These are phyloP conservation scores for Aspergillus luchuensis DNA, from an alignment of 2,329 filamentous ascomycete species.

Conservation along the genomic window DNA sequence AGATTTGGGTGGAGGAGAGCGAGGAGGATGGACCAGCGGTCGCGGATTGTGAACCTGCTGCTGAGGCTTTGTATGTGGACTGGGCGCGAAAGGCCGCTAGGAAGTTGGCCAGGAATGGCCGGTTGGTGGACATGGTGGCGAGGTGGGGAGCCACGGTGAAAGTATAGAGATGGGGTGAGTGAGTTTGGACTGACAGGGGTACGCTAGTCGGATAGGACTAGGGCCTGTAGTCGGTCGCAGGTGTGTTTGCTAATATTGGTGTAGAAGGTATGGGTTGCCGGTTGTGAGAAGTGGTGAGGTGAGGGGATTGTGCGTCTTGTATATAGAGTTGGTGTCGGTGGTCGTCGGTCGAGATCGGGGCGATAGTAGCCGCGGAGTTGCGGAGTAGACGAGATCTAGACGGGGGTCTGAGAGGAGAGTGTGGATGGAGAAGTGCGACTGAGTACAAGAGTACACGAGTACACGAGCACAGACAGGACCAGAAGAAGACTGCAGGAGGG, in stretches of 20 bases:
- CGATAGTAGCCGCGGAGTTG: constrained; percentile 6
- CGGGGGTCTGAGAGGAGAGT: neutral
- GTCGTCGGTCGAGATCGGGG: constrained; percentile 5
- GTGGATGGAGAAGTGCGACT: neutral
- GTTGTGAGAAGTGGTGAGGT: neutral
- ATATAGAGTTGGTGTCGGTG: neutral
- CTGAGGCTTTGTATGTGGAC: constrained; percentile 60
- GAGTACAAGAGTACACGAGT: neutral
- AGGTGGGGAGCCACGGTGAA: neutral
- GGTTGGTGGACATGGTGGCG: constrained; percentile 62
- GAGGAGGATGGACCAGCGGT: constrained; percentile 36
- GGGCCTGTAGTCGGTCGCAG: neutral
- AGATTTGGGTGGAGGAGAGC: constrained; percentile 43
- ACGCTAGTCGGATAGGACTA: neutral
- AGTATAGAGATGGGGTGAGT: neutral
- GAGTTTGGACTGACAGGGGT: neutral
- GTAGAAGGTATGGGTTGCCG: neutral
- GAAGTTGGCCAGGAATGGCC: constrained; percentile 68
- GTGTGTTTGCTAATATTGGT: neutral
- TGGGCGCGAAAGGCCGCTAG: constrained; percentile 68
- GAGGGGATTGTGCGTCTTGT: neutral
- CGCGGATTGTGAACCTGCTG: constrained; percentile 38
- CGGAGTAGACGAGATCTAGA: constrained; percentile 8
- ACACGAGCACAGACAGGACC: neutral
- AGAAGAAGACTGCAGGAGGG: neutral